Base-by-base conservation (phyloP, 371 early-diverging fungal species). In the Mucor circinelloides region DNA sequence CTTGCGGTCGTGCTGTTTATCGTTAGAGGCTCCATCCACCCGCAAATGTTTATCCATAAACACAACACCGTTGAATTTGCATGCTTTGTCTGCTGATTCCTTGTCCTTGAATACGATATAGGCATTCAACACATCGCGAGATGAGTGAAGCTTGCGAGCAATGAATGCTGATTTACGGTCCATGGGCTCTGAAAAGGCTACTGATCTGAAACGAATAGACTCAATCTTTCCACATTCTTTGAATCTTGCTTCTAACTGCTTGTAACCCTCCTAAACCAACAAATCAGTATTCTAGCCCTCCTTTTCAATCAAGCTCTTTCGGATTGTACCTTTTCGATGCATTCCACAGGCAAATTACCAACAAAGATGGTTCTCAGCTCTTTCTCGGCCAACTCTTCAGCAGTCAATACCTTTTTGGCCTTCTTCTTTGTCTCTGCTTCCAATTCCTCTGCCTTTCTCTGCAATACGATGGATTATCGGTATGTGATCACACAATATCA, bases 1-100 rank as follows among this genome's bases (percentile, higher is more conserved):
- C 75, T 94, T 96, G 67, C 83, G 76, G 70, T 95, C 94, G 66
- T 88, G 85, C 59, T 84, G 79, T 86, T 89, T 67, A 27, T 52
- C 48, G 15, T 80, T 85, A 59, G 70, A 83, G 0, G 88, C 89
- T n/a, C 79, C 74, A 68, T 97, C 96, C 3, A 95, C 96, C 50
- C 97, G 92, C 48, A 97, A 71, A 77, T 97, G 97, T 63, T 92
- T 90, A 21, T 89, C 93, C 77, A 90, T 79, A 72, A 95, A 95
- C 4, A 93, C 64, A n/a, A 85, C 77, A 19, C 94, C 94, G 67
- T 96, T 94, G 67, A 93, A 73, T 40, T 76, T 76, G 19, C 89
- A 68, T 0, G 94, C 94, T 62, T 89, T 87, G 2, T 80, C 77
- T 0, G 87, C 93, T 1, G 89, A 78, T 27, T 84, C 90, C 67